Percentiles rank a stretch among this genome's conserved stretches.
These are phyloP conservation scores for Talaromyces trachyspermus DNA, from an alignment of 495 filamentous ascomycete species.

Conservation along the genomic window DNA sequence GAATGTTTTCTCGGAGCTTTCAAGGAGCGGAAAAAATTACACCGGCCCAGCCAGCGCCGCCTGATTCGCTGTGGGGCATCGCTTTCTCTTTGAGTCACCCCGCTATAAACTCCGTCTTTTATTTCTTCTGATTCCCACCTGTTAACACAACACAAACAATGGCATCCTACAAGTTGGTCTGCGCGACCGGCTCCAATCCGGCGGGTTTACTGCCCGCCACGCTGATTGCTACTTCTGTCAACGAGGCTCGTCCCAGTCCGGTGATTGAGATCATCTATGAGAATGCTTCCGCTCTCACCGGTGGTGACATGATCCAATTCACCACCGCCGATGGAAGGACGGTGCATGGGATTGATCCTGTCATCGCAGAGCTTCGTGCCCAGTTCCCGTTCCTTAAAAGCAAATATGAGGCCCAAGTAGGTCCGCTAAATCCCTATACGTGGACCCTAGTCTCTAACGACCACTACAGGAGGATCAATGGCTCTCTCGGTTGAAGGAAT, in stretches of 20 bases:
- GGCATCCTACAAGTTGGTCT: conserved; percentile 32
- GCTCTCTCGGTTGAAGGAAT: conserved; percentile 41
- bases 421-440: conserved; percentile 8
- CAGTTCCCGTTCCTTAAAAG: conserved; percentile 36
- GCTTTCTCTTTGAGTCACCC: conserved; percentile 5
- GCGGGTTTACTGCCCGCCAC: conserved; percentile 41
- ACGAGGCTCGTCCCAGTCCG: conserved; percentile 35
- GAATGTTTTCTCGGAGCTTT: conserved; percentile 28
- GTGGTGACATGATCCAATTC: conserved; percentile 37
- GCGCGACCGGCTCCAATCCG: conserved; percentile 58
- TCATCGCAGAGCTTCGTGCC: conserved; percentile 31
- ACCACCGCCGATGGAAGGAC: conserved; percentile 22
- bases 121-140: neutral
- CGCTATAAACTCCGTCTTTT: conserved; percentile 3
- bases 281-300: conserved; percentile 36
- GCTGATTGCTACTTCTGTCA: conserved; percentile 43
- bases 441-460: neutral
- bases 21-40: neutral
- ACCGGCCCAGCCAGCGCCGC: neutral
- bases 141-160: neutral
- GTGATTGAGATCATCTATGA: conserved; percentile 42
- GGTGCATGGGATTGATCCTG: conserved; percentile 28
- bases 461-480: conserved; percentile 45
- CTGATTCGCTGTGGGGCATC: conserved; percentile 4
- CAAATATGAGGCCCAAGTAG: conserved; percentile 39